phyloP scores from a whole-genome alignment of 306 rosid genomes.

The Luffa aegyptiaca region DNA sequence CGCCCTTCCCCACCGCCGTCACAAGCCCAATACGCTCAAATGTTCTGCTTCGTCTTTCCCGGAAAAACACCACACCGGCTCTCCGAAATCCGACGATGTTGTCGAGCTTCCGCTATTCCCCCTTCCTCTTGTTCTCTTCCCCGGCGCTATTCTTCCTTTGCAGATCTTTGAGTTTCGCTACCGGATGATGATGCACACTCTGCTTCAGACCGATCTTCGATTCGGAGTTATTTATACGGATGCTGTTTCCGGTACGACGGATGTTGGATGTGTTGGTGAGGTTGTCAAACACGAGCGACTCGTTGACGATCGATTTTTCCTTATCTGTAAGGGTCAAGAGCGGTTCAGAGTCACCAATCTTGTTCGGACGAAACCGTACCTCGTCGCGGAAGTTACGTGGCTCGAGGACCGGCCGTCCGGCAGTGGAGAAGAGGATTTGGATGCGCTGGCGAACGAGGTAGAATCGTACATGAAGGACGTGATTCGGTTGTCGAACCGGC shows the following conservation, averaged over 20 bases:
- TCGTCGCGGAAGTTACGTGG: slow-evolving; percentile 84
- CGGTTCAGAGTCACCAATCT: slow-evolving; percentile 67
- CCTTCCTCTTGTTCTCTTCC: slow-evolving; percentile 81
- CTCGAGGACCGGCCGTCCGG: slow-evolving; percentile 86
- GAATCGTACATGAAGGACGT: slow-evolving; percentile 89
- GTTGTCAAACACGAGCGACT: slow-evolving; percentile 94
- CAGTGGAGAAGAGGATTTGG: slow-evolving; percentile 52
- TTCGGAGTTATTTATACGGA: slow-evolving; percentile 86
- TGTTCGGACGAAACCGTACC: slow-evolving; percentile 80
- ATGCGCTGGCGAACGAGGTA: slow-evolving; percentile 60
- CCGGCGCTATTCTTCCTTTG: slow-evolving; percentile 85
- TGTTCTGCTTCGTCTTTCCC: slow-evolving; percentile 87
- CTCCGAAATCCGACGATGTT: slow-evolving; percentile 62
- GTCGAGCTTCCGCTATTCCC: slow-evolving; percentile 94
- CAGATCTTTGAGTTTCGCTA: slow-evolving; percentile 99
- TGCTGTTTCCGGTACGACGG: slow-evolving; percentile 65
- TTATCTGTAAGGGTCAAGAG: slow-evolving; percentile 93
- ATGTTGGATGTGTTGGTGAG: slow-evolving; percentile 93
- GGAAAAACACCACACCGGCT: slow-evolving; percentile 63
- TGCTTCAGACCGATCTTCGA: slow-evolving; percentile 93
- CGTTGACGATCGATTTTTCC: slow-evolving; percentile 87
- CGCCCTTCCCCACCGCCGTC: slow-evolving; percentile 21
- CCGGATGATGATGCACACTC: slow-evolving; percentile 98
- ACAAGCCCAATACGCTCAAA: slow-evolving; percentile 25
- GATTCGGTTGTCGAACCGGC: slow-evolving; percentile 73